Evolutionary conservation across 768 basidiomycete species (phyloP).

Genomic region (Auricularia sp.): DNA sequence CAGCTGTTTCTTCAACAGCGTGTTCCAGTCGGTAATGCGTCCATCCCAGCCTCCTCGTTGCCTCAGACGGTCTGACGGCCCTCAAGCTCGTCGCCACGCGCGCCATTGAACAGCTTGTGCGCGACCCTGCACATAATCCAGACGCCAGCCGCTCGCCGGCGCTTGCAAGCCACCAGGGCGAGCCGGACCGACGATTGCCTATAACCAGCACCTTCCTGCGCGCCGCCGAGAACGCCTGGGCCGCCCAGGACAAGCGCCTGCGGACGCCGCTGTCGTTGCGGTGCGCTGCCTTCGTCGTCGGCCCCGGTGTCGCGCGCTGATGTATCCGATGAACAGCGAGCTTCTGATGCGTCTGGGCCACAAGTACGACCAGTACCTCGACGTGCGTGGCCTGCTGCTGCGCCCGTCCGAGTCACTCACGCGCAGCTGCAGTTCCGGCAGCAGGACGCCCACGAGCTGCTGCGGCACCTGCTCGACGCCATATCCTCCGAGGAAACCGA

Average conservation of each 20-base stretch:
- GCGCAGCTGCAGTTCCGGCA: slow-evolving; percentile 51
- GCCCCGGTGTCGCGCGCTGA: background rate
- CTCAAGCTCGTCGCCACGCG: background rate
- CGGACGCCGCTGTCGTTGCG: background rate
- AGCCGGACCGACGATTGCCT: background rate
- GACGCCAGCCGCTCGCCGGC: background rate
- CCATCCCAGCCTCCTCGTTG: background rate
- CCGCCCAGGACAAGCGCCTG: background rate
- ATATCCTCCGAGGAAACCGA: slow-evolving; percentile 94
- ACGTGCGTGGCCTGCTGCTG: slow-evolving; percentile 21
- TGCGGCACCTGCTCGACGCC: slow-evolving; percentile 80
- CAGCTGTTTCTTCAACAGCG: slow-evolving; percentile 2
- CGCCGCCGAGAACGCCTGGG: background rate
- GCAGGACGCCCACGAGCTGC: slow-evolving; percentile 91
- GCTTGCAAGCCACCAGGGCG: background rate
- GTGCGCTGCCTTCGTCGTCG: background rate
- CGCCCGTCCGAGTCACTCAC: too few species aligned
- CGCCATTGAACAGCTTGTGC: background rate
- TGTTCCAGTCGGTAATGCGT: background rate
- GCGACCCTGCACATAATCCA: background rate
- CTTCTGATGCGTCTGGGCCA: slow-evolving; percentile 58
- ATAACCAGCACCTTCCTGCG: background rate
- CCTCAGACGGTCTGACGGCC: background rate
- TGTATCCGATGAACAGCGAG: slow-evolving; percentile 28
- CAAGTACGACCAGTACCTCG: slow-evolving; percentile 91